Conservation (phyloP, 1,284 basidiomycete genomes). For the Sphaerobolus stellatus region DNA sequence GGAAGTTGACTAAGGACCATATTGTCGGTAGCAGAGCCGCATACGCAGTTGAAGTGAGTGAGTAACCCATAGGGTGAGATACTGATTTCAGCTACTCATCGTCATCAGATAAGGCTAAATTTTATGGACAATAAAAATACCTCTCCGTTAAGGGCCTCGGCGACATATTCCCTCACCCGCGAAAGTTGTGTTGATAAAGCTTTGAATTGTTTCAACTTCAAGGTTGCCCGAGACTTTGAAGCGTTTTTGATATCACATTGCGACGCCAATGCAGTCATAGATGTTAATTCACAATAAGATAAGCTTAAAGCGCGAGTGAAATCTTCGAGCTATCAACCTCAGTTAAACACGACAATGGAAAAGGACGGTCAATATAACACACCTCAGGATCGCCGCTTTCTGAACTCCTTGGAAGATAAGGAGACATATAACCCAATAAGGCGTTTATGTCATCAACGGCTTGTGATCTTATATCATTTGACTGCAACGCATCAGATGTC, state of each 20-base stretch:
- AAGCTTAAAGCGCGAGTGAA: slow-evolving; percentile 70
- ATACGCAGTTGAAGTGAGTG: slow-evolving; percentile 64
- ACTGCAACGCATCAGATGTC: too few relatives aligned
- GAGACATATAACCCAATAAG: slow-evolving; percentile 70
- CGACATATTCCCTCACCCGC: slow-evolving; percentile 69
- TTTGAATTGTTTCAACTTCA: slow-evolving; percentile 11
- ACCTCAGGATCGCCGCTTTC: slow-evolving; percentile 57
- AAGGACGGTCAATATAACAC: too few relatives aligned
- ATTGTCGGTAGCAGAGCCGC: slow-evolving; percentile 74
- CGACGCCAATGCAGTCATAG: slow-evolving; percentile 56
- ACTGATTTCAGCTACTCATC: slow-evolving; percentile 9
- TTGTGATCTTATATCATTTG: slow-evolving; percentile 18
- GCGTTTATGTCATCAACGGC: slow-evolving; percentile 47
- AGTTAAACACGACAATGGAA: too few relatives aligned
- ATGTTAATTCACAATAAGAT: slow-evolving; percentile 72
- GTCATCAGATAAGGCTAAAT: neutral
- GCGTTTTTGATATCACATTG: slow-evolving; percentile 26
- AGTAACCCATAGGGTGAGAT: slow-evolving; percentile 41
- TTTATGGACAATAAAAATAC: slow-evolving; percentile 32
- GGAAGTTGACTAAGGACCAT: slow-evolving; percentile 73
- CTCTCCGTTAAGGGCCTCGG: slow-evolving; percentile 60
- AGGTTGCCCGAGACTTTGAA: neutral
- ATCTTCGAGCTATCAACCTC: slow-evolving; percentile 54
- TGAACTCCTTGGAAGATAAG: slow-evolving; percentile 74
- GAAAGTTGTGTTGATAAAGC: slow-evolving; percentile 43